These are phyloP conservation scores for Claviceps maximensis DNA, from an alignment of 2,329 filamentous ascomycete species.

Conservation along the genomic window DNA sequence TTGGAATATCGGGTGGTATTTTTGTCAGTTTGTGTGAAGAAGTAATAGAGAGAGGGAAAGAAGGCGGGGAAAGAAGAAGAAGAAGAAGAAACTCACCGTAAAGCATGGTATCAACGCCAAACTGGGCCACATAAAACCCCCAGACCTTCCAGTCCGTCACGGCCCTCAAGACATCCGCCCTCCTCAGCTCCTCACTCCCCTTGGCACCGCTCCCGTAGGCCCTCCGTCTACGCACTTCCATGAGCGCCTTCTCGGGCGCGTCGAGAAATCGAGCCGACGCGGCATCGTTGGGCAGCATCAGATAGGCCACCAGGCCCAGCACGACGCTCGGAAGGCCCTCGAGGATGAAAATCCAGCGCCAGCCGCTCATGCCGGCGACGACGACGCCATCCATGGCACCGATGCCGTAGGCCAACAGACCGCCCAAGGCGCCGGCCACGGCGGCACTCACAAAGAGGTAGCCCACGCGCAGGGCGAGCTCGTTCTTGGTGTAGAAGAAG, in stretches of 20 bases:
- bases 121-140: slow-evolving; percentile 55
- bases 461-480: slow-evolving; percentile 58
- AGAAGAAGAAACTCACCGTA: slow-evolving; percentile 32
- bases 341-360: slow-evolving; percentile 58
- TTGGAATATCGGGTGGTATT: background rate
- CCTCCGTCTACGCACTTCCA: slow-evolving; percentile 27
- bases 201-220: slow-evolving; percentile 36
- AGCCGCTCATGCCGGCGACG: slow-evolving; percentile 47
- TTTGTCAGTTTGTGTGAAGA: too few species aligned
- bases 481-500: slow-evolving; percentile 62
- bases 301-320: slow-evolving; percentile 21
- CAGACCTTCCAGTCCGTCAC: slow-evolving; percentile 67
- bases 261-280: slow-evolving; percentile 47
- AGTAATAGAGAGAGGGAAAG: background rate
- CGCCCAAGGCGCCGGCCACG: slow-evolving; percentile 58
- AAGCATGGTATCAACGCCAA: slow-evolving; percentile 62
- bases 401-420: slow-evolving; percentile 60
- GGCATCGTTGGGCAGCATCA: slow-evolving; percentile 23
- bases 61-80: background rate
- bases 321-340: slow-evolving; percentile 30
- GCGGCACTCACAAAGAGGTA: slow-evolving; percentile 62
- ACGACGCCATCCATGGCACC: slow-evolving; percentile 52
- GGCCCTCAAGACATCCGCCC: slow-evolving; percentile 50
- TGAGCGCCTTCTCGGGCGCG: slow-evolving; percentile 50
- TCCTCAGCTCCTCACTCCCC: slow-evolving; percentile 33